Evolutionary conservation across 257 asterid genomes (phyloP).

Genomic region (Penstemon newberryi): DNA sequence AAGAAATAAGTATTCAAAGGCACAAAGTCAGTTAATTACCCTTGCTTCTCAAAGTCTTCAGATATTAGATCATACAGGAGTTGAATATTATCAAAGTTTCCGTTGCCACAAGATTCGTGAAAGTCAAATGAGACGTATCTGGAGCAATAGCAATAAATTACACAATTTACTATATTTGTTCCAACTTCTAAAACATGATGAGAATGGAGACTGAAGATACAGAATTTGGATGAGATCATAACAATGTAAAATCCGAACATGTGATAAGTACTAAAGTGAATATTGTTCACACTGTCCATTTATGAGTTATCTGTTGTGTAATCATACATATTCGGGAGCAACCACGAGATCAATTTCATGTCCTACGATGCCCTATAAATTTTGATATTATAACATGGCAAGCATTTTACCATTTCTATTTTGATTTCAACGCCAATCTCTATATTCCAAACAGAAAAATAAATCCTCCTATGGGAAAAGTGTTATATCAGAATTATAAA

Average conservation of each 20-base stretch:
- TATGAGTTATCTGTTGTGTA: conserved; percentile 16
- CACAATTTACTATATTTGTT: conserved; percentile 11
- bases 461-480: background rate
- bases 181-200: conserved; percentile 20
- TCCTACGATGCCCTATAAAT: conserved; percentile 22
- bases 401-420: conserved; percentile 20
- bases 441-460: background rate
- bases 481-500: background rate
- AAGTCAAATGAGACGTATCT: conserved; percentile 92
- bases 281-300: conserved; percentile 13
- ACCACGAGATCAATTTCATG: conserved; percentile 17
- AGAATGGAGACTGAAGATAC: conserved; percentile 19
- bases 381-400: conserved; percentile 16
- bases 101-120: conserved; percentile 79
- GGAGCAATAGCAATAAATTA: conserved; percentile 33
- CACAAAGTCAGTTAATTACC: conserved; percentile 49
- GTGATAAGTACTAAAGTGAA: background rate
- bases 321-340: conserved; percentile 11
- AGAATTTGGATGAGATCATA: conserved; percentile 19
- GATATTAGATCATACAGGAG: conserved; percentile 69
- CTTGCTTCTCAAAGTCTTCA: conserved; percentile 81
- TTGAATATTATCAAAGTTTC: conserved; percentile 79
- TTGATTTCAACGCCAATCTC: conserved; percentile 17
- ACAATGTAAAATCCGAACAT: conserved; percentile 12
- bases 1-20: background rate